These are phyloP conservation scores for Pilasporangium apinafurcum DNA, from an alignment of 352 stramenopile species.

Conservation along the genomic window DNA sequence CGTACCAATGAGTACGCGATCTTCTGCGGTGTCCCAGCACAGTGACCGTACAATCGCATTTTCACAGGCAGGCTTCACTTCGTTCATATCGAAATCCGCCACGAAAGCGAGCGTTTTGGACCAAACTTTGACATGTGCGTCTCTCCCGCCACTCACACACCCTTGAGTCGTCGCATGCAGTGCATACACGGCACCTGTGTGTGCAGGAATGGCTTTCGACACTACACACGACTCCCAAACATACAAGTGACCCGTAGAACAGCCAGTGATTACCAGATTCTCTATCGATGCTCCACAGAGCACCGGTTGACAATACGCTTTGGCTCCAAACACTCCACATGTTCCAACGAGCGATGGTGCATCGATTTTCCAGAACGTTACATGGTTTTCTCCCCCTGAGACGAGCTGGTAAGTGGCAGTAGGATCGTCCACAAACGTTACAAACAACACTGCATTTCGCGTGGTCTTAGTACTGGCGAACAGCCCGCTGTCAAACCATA, in stretches of 20 bases:
- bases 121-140: slow-evolving; percentile 75
- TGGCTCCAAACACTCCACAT: slow-evolving; percentile 55
- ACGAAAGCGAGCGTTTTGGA: slow-evolving; percentile 35
- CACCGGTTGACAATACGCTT: slow-evolving; percentile 42
- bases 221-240: slow-evolving; percentile 65
- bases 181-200: slow-evolving; percentile 60
- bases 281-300: slow-evolving; percentile 60
- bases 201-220: slow-evolving; percentile 44
- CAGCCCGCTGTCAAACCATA: slow-evolving; percentile 61
- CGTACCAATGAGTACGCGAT: slow-evolving; percentile 61
- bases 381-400: slow-evolving; percentile 58
- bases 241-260: slow-evolving; percentile 61
- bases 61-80: slow-evolving; percentile 41
- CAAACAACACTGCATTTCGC: slow-evolving; percentile 48
- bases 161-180: slow-evolving; percentile 49
- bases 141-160: slow-evolving; percentile 48
- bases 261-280: slow-evolving; percentile 44
- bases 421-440: slow-evolving; percentile 48
- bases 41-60: slow-evolving; percentile 43
- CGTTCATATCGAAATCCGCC: slow-evolving; percentile 53
- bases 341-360: slow-evolving; percentile 38
- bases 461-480: slow-evolving; percentile 43
- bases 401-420: slow-evolving; percentile 39
- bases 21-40: slow-evolving; percentile 62
- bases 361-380: slow-evolving; percentile 66